These are phyloP conservation scores for Nannochloropsis salina DNA, from an alignment of 108 stramenopile species.

Conservation along the genomic window DNA sequence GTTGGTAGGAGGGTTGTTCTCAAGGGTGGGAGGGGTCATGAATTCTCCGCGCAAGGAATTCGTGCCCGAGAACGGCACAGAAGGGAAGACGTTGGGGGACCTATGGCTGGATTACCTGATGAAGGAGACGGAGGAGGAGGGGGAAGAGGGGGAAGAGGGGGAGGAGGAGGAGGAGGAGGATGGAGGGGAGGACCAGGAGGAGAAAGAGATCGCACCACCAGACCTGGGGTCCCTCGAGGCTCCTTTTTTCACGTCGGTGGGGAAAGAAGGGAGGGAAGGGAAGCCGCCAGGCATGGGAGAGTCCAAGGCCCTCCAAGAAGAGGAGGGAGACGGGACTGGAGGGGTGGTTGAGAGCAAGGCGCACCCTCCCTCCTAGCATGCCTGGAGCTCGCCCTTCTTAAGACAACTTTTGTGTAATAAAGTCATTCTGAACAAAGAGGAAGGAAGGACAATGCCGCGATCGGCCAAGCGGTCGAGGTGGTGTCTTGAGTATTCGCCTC, in stretches of 20 bases:
- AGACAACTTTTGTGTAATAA: too few species aligned
- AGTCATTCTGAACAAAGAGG: too few species aligned
- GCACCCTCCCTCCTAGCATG: not conserved
- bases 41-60: not conserved
- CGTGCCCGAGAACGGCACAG: not conserved
- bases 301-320: not conserved
- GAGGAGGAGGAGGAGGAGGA: not conserved
- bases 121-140: not conserved
- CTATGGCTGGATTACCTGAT: constrained; percentile 18
- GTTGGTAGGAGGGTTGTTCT: not conserved
- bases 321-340: not conserved
- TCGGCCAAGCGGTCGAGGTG: too few species aligned
- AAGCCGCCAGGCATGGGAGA: not conserved
- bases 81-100: not conserved
- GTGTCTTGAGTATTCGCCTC: too few species aligned
- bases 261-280: not conserved
- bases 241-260: not conserved
- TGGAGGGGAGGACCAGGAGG: not conserved
- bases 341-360: not conserved
- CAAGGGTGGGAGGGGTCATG: not conserved
- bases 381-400: too few species aligned
- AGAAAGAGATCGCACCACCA: not conserved
- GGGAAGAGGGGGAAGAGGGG: not conserved
- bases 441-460: too few species aligned
- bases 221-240: not conserved